Evolutionary conservation across 768 basidiomycete species (phyloP), one percentile per base, ranked within the genome.

Genomic region (Auriculariales sp.): DNA sequence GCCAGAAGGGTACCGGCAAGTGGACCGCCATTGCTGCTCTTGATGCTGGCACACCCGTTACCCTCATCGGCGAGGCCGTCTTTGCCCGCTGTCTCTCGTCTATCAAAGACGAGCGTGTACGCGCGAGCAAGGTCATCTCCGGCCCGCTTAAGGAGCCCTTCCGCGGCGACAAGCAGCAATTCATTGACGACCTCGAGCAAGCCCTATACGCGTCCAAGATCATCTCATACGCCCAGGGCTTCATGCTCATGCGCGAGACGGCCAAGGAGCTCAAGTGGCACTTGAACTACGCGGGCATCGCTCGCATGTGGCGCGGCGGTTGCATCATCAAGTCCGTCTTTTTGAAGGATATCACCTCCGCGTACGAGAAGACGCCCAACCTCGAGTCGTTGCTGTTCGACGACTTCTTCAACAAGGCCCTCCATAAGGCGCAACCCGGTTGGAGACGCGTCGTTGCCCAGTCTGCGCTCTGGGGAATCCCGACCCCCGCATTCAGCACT

Each of bases 321-420:
- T 98, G 94, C 67, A 99, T 99, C 68, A 98, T 99, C 77, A 94
- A 94, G 83, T 84, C 81, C 60, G 93, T 97, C 58, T 95, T 97
- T 81, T 75, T 97, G 49, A 77, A 83, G 55, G 93, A 97, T 63
- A 94, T 95, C 68, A 79, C 91, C 52, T 59, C 78, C 31, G 95
- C 95, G 14, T 99, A 92, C 71, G 68, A 77, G 62, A 93, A 94
- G 74, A 83, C 83, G 60, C 58, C 71, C 22, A 59, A 86, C 11
- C 72, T 99, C 33, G 93, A 98, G 70, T 93, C 89, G 52, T 73
- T 99, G 51, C 75, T 99, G 51, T 91, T 94, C 62, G 88, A 94
- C 60, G 82, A 88, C 66, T 99, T 99, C 79, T 99, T 99, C 77
- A 91, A 84, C 71, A 89, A 89, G 65, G 86, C 92, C 59, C 77